A percentile compares a stretch with the other conserved stretches of the same genome.
Evolutionary conservation across 768 basidiomycete species (phyloP).

Genomic region (Amanita rimosa): DNA sequence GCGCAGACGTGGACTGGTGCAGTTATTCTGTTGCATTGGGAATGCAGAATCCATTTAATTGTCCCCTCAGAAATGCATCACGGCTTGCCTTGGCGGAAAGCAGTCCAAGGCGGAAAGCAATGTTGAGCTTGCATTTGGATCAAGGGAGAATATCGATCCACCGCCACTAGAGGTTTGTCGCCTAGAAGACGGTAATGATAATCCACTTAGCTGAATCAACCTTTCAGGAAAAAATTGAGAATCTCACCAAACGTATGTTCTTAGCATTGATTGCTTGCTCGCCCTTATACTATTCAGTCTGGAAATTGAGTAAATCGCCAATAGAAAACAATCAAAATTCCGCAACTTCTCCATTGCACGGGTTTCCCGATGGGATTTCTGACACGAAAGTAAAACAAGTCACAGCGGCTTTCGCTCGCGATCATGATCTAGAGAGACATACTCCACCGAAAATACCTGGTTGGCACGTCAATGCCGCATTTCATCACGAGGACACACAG

Average conservation of each 20-base stretch:
- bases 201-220: neutral
- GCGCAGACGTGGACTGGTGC: slow-evolving; percentile 35
- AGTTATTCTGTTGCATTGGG: slow-evolving; percentile 6
- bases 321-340: neutral
- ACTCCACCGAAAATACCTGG: no score
- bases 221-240: slow-evolving; percentile 15
- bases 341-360: neutral
- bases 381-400: neutral
- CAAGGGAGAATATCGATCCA: slow-evolving; percentile 1
- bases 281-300: slow-evolving; percentile 2
- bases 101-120: slow-evolving; percentile 15
- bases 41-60: neutral
- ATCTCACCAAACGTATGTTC: slow-evolving; percentile 14
- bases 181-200: neutral
- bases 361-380: neutral
- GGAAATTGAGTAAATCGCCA: slow-evolving; percentile 3
- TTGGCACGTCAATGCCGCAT: neutral
- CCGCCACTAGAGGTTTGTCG: slow-evolving; percentile 4
- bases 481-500: slow-evolving; percentile 1
- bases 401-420: neutral
- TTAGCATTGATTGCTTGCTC: neutral
- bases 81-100: slow-evolving; percentile 9
- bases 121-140: slow-evolving; percentile 12
- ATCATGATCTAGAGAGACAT: neutral
- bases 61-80: slow-evolving; percentile 6